These are phyloP conservation scores for Crassisporium funariophilum DNA, from an alignment of 768 basidiomycete species.

Conservation along the genomic window DNA sequence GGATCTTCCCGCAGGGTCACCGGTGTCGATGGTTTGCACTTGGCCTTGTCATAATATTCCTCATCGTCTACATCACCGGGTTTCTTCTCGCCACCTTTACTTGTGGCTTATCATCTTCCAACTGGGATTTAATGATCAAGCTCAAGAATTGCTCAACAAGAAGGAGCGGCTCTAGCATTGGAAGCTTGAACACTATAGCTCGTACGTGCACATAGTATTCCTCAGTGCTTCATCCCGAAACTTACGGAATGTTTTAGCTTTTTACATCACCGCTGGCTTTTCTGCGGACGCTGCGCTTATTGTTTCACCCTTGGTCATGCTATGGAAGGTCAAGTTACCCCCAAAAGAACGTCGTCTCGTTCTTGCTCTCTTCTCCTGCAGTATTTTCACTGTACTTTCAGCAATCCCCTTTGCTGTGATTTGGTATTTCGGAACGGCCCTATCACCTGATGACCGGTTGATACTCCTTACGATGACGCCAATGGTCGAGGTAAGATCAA, in stretches of 20 bases:
- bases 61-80: conserved; percentile 8
- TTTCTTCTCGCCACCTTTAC: conserved; percentile 7
- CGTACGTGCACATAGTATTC: background rate
- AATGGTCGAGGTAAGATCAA: too few relatives aligned
- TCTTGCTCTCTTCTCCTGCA: conserved; percentile 26
- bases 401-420: conserved; percentile 22
- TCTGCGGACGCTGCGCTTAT: conserved; percentile 26
- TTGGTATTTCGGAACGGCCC: conserved; percentile 5
- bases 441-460: too few relatives aligned
- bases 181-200: background rate
- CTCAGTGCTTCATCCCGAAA: too few relatives aligned
- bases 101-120: conserved; percentile 2
- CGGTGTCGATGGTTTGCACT: conserved; percentile 8
- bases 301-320: conserved; percentile 24
- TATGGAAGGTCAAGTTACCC: conserved; percentile 27
- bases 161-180: conserved; percentile 3
- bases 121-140: conserved; percentile 5
- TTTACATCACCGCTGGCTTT: conserved; percentile 21
- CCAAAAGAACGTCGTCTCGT: conserved; percentile 24
- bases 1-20: conserved; percentile 12
- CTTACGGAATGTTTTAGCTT: background rate
- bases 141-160: conserved; percentile 3
- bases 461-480: too few relatives aligned
- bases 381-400: conserved; percentile 20
- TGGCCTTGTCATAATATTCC: conserved; percentile 7